Evolutionary conservation across 2,329 filamentous ascomycete species (phyloP), one percentile per base, ranked within the genome.

Genomic region (Scolecobasidium constrictum): DNA sequence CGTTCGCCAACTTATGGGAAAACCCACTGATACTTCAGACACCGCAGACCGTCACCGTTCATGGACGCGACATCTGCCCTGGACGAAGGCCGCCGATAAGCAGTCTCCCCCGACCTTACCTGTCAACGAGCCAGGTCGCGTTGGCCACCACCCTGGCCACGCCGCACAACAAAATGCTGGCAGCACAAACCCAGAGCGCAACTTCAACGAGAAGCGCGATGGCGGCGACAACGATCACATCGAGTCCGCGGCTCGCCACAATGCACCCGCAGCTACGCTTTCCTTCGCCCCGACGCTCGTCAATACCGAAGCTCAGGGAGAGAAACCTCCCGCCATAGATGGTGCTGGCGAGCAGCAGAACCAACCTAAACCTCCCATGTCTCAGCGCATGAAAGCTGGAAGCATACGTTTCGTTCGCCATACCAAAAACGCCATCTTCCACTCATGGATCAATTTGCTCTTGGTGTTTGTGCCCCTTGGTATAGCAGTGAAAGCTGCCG

Each of bases 391-490:
- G 51, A 68, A 61, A 48, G 61, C 70, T 50, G 66, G 68, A 46
- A 64, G 64, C 17, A 63, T 65, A 49, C 62, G 66, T 55, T 75
- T 79, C 57, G 62, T 70, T 50, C 71, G 68, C 26, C 68, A 71
- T 50, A 63, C 64, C 43, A 69, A 71, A 66, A 57, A 77, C 78
- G 67, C 67, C 54, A 53, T 88, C 48, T 72, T 78, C 35, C 77
- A 84, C 57, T 86, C 79, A 66, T 86, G 81, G 75, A 67, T 90
- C 65, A 90, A 92, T 58, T 53, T 86, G 43, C 67, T 90, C 50
- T 67, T 90, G 48, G 63, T 88, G 43, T 87, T 87, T 55, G 84
- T 90, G 21, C 85, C 84, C 5, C 69, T 84, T 42, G 85, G 84
- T 52, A 88, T 92, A 53, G 71, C 71, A 46, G 70, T 78, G 44